Evolutionary conservation across 306 rosid species (phyloP), one percentile per base, ranked within the genome.

Genomic region (Sophora flavescens): DNA sequence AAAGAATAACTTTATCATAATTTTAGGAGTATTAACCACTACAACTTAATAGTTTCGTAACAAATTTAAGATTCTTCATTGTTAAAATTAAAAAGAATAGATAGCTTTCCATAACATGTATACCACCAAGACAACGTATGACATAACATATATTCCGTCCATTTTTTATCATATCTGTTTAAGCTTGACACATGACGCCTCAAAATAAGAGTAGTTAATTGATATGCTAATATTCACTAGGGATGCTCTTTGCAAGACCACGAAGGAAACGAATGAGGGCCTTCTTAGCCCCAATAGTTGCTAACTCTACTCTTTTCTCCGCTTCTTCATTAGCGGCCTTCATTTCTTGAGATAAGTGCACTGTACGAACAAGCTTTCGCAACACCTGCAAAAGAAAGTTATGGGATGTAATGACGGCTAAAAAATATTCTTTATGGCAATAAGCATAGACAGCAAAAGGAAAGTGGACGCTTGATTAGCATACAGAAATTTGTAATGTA

Each of bases 221-320:
- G 47, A 63, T 8, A 22, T 61, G 66, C 54, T 73, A 47, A 68
- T 53, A 83, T 41, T 81, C 88, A 74, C 63, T 12, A 44, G 84
- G 80, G 81, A 87, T 59, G 78, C 84, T 86, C 85, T 87, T 86
- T 2, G 89, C 88, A 65, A 95, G 63, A 52, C 59, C 50, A 38
- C 61, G 83, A 80, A 95, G 99, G 84, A 95, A 95, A 58, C 83
- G 86, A 75, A 84, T 80, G 80, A 95, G 96, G 44, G 97, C 82
- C 82, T 76, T 87, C 69, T 74, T 79, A 70, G 96, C 96, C 12
- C 83, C 66, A 74, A 33, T 51, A 42, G 65, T 64, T 1, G 75
- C 80, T 47, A 58, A 79, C 67, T 84, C 90, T 70, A 66, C 63
- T 58, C 86, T 79, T 80, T 68, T 85, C 79, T 74, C 64, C 36